Base-by-base conservation (phyloP, 2,329 filamentous ascomycete genomes). In the Raffaelea ambrosiae region DNA sequence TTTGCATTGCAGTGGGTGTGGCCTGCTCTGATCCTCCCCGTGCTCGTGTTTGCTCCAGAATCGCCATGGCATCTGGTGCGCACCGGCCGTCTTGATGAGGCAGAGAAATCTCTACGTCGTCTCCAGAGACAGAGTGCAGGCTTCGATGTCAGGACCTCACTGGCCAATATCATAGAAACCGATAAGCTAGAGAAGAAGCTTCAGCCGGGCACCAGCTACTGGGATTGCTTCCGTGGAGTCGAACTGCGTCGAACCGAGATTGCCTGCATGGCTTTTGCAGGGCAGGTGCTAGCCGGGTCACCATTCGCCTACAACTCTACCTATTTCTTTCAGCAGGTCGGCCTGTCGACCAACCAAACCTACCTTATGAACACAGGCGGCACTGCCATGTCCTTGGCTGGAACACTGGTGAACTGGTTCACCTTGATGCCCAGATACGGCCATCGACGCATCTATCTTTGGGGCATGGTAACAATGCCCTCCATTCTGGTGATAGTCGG, bases 41-140 rank as follows among this genome's bases (percentile, higher is more conserved):
- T 62, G 2, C 63, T 65, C 11, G 55, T 60, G 22, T 63, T 71
- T n/a, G 66, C 68, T 5, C 71, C 70, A 2, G 71, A 73, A 53
- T 69, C 66, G 29, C 71, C 70, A 0, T 73, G 70, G 67, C 71
- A 64, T 61, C 62, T 68, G 3, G 65, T 72, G 23, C 64, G 69
- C 5, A 55, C 61, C 3, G 65, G 65, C 5, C 62, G 62, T 5
- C 53, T 62, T 7, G 59, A 64, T 2, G 57, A 63, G 16, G 69
- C 70, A 4, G 40, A 42, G 31, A 22, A 21, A 2, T 40, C 44
- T 2, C 44, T 7, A 59, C 61, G 36, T 53, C 55, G 22, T 57
- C 66, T 70, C 3, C 54, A 59, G 19, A 58, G 64, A 11, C 58
- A 67, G 3, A 62, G 58, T 1, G 57, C 54, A 5, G 44, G 47